Conservation (phyloP, 2,329 filamentous ascomycete species). For the Clarireedia monteithiana region DNA sequence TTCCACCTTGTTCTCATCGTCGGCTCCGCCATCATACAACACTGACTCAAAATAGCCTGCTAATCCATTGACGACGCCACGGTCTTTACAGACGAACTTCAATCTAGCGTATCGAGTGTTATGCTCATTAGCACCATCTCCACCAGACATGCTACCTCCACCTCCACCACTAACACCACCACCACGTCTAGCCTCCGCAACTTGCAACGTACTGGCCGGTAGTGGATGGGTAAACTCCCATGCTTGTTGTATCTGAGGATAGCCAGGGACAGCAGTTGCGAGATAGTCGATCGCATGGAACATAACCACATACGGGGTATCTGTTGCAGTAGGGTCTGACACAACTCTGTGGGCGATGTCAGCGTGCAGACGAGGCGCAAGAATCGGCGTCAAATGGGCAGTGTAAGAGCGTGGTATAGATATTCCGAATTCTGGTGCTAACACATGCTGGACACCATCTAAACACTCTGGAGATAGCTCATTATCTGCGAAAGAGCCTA, state of each 20-base stretch:
- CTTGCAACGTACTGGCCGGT: constrained; percentile 46
- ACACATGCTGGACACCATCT: constrained; percentile 86
- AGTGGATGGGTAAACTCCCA: constrained; percentile 79
- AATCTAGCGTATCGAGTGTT: constrained; percentile 75
- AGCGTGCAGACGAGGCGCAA: constrained; percentile 75
- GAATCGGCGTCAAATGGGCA: constrained; percentile 85
- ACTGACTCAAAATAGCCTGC: constrained; percentile 95
- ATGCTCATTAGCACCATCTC: constrained; percentile 81
- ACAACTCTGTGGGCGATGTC: constrained; percentile 61
- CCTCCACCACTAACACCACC: constrained; percentile 60
- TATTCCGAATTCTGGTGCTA: constrained; percentile 73
- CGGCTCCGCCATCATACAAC: constrained; percentile 57
- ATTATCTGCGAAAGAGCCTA: constrained; percentile 95
- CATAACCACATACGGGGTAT: constrained; percentile 93
- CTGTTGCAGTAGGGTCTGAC: constrained; percentile 64
- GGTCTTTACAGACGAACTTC: constrained; percentile 68
- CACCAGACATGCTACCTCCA: constrained; percentile 64
- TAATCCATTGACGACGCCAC: constrained; percentile 82
- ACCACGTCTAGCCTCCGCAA: constrained; percentile 48
- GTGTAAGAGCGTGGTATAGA: constrained; percentile 93
- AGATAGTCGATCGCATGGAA: constrained; percentile 85
- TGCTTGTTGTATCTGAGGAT: constrained; percentile 60
- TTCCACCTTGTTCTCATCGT: constrained; percentile 57
- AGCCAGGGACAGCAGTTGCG: constrained; percentile 52
- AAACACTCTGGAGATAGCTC: constrained; percentile 94